These are phyloP conservation scores for Nyssa sinensis DNA, from an alignment of 148 eudicot species.

Conservation along the genomic window DNA sequence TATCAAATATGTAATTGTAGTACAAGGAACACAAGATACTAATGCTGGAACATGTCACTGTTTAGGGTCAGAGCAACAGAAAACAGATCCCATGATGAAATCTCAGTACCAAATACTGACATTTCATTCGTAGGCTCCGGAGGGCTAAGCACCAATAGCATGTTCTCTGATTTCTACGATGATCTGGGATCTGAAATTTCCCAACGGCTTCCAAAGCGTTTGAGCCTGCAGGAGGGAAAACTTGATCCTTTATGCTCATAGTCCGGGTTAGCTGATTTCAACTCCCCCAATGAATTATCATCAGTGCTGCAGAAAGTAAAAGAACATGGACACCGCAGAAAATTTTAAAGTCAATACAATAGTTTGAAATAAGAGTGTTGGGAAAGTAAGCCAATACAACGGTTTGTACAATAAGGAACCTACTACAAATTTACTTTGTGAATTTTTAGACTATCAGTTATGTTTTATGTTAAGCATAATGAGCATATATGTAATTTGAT, in stretches of 20 bases:
- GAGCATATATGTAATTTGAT: too few relatives aligned
- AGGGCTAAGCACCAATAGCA: slow-evolving; percentile 20
- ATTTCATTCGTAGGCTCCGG: slow-evolving; percentile 9
- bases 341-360: slow-evolving; percentile 2
- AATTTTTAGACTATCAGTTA: not conserved
- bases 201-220: not conserved
- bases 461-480: too few relatives aligned
- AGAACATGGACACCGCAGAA: not conserved
- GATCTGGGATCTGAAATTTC: slow-evolving; percentile 7
- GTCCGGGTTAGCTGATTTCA: not conserved
- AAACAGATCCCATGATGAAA: slow-evolving; percentile 3
- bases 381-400: not conserved
- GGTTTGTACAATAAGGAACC: not conserved
- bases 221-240: not conserved
- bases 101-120: slow-evolving; percentile 13
- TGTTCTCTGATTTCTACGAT: slow-evolving; percentile 7
- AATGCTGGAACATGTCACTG: not conserved
- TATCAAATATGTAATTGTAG: not conserved
- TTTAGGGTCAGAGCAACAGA: not conserved
- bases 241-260: not conserved
- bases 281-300: not conserved
- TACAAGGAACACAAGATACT: not conserved
- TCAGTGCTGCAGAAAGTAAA: not conserved
- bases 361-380: not conserved
- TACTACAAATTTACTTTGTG: not conserved